Percentiles rank a stretch among this genome's conserved stretches.
These are phyloP conservation scores for Danielia reshetovae DNA, from an alignment of 805 yeast genomes.

Conservation along the genomic window DNA sequence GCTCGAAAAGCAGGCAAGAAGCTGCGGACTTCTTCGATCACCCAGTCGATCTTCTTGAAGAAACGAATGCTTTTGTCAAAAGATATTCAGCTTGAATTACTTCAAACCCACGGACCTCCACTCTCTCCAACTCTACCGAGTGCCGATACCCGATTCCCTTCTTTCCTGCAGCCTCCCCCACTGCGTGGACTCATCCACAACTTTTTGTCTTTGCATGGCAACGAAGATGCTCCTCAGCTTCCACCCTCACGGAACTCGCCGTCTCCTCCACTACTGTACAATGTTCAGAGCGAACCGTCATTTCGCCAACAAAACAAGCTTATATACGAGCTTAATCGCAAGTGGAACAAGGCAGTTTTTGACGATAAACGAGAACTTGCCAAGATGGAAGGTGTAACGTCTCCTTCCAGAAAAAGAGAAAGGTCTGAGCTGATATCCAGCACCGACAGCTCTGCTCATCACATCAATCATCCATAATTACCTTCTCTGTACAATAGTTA, in stretches of 20 bases:
- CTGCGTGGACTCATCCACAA: conserved; percentile 3
- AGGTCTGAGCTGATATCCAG: conserved; percentile 19
- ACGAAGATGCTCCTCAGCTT: not conserved
- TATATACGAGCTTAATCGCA: conserved; percentile 32
- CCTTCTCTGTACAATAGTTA: not conserved
- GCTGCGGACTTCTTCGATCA: conserved; percentile 16
- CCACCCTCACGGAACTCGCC: conserved; percentile 4
- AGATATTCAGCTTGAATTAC: conserved; percentile 37
- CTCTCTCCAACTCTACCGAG: not conserved
- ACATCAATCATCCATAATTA: not conserved
- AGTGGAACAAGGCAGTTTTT: conserved; percentile 34
- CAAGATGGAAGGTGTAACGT: not conserved
- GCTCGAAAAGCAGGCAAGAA: conserved; percentile 6
- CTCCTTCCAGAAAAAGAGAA: conserved; percentile 10
- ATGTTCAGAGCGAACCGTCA: conserved; percentile 10
- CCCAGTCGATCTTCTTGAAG: conserved; percentile 26
- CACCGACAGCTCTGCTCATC: conserved; percentile 10
- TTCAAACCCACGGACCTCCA: conserved; percentile 2
- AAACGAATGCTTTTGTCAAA: conserved; percentile 31
- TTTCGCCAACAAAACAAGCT: conserved; percentile 30
- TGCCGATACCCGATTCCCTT: conserved; percentile 5
- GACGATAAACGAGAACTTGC: not conserved
- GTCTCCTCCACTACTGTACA: conserved; percentile 9
- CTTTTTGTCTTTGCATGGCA: conserved; percentile 1
- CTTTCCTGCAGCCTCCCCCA: conserved; percentile 3